Evolutionary conservation across 495 filamentous ascomycete genomes (phyloP).

Genomic region (Talaromyces wortmannii): DNA sequence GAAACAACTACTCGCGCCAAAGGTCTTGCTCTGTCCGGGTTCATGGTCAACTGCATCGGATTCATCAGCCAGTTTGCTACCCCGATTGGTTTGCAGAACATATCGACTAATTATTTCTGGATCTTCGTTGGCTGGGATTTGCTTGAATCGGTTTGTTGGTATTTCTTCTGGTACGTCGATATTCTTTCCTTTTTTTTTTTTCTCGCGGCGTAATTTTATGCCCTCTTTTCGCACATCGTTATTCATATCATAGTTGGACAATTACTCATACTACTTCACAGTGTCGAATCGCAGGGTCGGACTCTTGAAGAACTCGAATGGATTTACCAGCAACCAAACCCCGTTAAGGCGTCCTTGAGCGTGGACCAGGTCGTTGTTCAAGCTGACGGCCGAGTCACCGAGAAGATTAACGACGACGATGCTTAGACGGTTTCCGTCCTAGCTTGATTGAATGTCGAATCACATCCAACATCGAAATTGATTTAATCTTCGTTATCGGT

Average conservation of each 20-base stretch:
- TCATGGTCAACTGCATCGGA: slow-evolving; percentile 49
- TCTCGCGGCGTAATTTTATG: too few relatives aligned
- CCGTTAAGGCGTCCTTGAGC: slow-evolving; percentile 42
- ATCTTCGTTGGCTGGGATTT: slow-evolving; percentile 59
- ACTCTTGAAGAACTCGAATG: slow-evolving; percentile 64
- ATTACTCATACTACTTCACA: not conserved
- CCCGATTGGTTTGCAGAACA: slow-evolving; percentile 47
- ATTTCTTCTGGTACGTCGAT: slow-evolving; percentile 48
- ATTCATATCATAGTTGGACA: not conserved
- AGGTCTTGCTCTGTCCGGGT: slow-evolving; percentile 53
- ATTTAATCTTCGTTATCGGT: too few relatives aligned
- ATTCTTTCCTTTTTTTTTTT: not conserved
- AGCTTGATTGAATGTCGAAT: too few relatives aligned
- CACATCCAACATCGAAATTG: too few relatives aligned
- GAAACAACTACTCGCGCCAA: slow-evolving; percentile 57
- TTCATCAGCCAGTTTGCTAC: slow-evolving; percentile 56
- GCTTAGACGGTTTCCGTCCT: too few relatives aligned
- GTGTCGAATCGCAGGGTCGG: slow-evolving; percentile 56
- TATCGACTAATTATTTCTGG: slow-evolving; percentile 54
- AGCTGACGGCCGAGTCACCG: not conserved
- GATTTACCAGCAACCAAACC: slow-evolving; percentile 53
- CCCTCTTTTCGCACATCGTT: too few relatives aligned
- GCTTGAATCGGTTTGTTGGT: slow-evolving; percentile 48
- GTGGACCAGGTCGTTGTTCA: not conserved
- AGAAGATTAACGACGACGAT: not conserved